Conservation (phyloP, 768 basidiomycete genomes). For the Boletus reticulatus region DNA sequence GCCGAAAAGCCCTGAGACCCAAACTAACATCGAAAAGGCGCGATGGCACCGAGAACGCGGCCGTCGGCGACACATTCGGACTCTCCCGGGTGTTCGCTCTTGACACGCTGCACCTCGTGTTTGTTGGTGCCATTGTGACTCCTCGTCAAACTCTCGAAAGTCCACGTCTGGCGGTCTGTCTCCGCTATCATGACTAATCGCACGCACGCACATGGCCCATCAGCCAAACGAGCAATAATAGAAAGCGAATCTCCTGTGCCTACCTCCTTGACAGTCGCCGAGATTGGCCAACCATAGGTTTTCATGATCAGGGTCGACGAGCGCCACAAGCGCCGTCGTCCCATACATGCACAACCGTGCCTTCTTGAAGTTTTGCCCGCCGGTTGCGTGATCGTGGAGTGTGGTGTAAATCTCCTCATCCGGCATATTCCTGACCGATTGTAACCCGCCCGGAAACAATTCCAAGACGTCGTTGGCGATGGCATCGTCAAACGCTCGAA, state of each 20-base stretch:
- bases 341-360: constrained; percentile 76
- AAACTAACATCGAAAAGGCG: constrained; percentile 70
- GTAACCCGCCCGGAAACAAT: constrained; percentile 55
- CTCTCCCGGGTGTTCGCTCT: constrained; percentile 65
- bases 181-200: constrained; percentile 49
- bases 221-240: neutral
- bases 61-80: constrained; percentile 62
- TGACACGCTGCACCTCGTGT: constrained; percentile 62
- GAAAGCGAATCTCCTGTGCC: constrained; percentile 22
- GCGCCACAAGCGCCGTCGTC: constrained; percentile 70
- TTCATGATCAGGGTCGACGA: constrained; percentile 65
- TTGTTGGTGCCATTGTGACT: constrained; percentile 71
- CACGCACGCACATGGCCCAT: constrained; percentile 12
- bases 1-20: constrained; percentile 11
- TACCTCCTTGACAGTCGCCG: constrained; percentile 78
- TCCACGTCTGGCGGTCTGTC: constrained; percentile 51
- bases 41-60: constrained; percentile 74
- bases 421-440: constrained; percentile 48
- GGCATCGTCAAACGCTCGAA: constrained; percentile 61
- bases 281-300: constrained; percentile 80
- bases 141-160: constrained; percentile 56
- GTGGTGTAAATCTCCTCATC: constrained; percentile 55
- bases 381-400: constrained; percentile 61
- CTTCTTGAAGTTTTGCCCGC: constrained; percentile 61
- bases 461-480: constrained; percentile 65